Percentiles rank a stretch among this genome's conserved stretches.
phyloP scores from a whole-genome alignment of 208 protist genomes.

The Leishmania lainsoni region DNA sequence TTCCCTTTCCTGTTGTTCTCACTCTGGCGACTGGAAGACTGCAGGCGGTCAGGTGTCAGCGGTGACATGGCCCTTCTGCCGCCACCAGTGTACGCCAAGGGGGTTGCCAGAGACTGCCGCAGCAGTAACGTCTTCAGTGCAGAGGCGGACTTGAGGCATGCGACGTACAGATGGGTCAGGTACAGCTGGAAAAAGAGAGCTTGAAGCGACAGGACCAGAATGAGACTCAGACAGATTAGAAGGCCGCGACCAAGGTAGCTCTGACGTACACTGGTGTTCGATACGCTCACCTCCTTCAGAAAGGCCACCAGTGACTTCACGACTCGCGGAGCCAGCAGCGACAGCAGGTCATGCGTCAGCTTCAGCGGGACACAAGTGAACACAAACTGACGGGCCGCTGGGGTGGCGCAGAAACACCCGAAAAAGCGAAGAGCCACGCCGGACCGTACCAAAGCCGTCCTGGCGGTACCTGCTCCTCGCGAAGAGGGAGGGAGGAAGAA shows the following conservation, averaged over 20 bases:
- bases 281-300: constrained; percentile 46
- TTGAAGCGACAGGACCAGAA: constrained; percentile 52
- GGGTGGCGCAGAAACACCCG: constrained; percentile 64
- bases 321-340: constrained; percentile 44
- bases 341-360: constrained; percentile 55
- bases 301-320: constrained; percentile 61
- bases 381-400: constrained; percentile 60
- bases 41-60: constrained; percentile 7
- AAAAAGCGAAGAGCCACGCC: constrained; percentile 44
- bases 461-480: not conserved
- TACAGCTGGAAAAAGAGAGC: constrained; percentile 73
- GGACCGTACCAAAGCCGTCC: not conserved
- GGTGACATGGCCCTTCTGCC: not conserved
- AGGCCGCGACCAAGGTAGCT: constrained; percentile 43
- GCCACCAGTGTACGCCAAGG: constrained; percentile 35
- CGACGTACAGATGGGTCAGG: constrained; percentile 63
- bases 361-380: constrained; percentile 70
- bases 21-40: not conserved
- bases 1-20: constrained; percentile 22
- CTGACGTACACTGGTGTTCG: constrained; percentile 20
- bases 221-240: constrained; percentile 44
- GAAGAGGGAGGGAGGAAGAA: constrained; percentile 46
- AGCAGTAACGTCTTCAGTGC: constrained; percentile 68
- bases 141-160: constrained; percentile 51
- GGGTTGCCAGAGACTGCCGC: constrained; percentile 48